Base-by-base conservation (phyloP, 2,329 filamentous ascomycete species). In the Knoxdaviesia capensis region DNA sequence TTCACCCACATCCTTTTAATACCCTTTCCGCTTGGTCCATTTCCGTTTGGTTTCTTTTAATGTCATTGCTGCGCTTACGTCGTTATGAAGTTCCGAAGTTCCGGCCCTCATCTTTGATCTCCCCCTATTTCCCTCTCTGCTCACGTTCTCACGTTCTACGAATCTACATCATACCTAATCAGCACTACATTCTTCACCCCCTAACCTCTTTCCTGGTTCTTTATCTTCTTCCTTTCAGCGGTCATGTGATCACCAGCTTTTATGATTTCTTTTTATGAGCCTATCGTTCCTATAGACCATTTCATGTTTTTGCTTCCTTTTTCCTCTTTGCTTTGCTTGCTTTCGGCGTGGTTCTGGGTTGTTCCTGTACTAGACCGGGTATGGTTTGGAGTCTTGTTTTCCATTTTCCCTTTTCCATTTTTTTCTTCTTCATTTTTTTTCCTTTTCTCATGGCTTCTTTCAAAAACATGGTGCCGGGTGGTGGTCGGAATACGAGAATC, bases 391-490 rank as follows among this genome's bases (percentile, higher is more conserved):
- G 5, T 6, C 29, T 8, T 34, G 20, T 9, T 44, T 33, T 34
- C 41, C 34, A 31, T 39, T 43, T 9, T 33, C 28, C 37, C 20
- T 39, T 41, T 38, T 38, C 11, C 9, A 20, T 40, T 34, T 30
- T 30, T 34, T 33, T 9, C 5, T 33, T 33, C 20, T 34, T 41
- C 31, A 39, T 35, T 40, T 34, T 38, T 35, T 38, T 11, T 41
- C 30, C n/a, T 43, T 41, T 40, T 38, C 43, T 39, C 39, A 38
- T 42, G 39, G 40, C 10, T 34, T 39, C 28, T 36, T 41, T 44
- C 38, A 45, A 48, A 28, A 38, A 38, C 36, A 11, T 28, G 36
- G 36, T 36, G n/a, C 5, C 10, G 7, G 10, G 32, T 28, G 28
- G 29, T 38, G 9, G 31, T 9, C 31, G 5, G 10, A 39, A 7